Percentiles rank a stretch among this genome's conserved stretches.
These are phyloP conservation scores for Stephania yunnanensis DNA, from an alignment of 164 flowering plant species.

Conservation along the genomic window DNA sequence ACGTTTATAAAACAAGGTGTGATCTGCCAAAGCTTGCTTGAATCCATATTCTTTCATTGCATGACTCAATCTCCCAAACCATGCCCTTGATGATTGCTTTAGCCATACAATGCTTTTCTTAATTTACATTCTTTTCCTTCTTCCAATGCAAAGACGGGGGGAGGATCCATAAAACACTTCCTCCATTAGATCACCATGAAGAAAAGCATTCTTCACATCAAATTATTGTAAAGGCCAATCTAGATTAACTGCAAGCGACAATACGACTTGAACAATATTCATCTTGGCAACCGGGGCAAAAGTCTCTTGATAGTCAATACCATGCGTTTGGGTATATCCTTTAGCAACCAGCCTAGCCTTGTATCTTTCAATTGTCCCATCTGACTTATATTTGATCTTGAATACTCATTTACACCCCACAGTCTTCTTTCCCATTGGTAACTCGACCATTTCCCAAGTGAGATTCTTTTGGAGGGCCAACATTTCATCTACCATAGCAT, in stretches of 20 bases:
- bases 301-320: neutral
- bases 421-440: no score
- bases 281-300: neutral
- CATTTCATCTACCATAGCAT: no score
- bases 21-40: no score
- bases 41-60: no score
- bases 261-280: neutral
- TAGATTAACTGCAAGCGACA: neutral
- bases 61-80: no score
- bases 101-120: no score
- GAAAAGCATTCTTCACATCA: neutral
- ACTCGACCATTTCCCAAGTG: no score
- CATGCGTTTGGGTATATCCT: neutral
- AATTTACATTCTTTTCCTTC: no score
- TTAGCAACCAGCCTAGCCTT: slow-evolving; percentile 2
- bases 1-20: no score
- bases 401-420: no score
- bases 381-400: neutral
- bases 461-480: no score
- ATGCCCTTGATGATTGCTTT: no score
- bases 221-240: neutral
- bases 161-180: neutral
- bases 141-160: neutral
- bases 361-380: neutral
- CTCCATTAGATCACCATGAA: neutral